Base-by-base conservation (phyloP, 495 filamentous ascomycete species). In the Aspergillus wentii region DNA sequence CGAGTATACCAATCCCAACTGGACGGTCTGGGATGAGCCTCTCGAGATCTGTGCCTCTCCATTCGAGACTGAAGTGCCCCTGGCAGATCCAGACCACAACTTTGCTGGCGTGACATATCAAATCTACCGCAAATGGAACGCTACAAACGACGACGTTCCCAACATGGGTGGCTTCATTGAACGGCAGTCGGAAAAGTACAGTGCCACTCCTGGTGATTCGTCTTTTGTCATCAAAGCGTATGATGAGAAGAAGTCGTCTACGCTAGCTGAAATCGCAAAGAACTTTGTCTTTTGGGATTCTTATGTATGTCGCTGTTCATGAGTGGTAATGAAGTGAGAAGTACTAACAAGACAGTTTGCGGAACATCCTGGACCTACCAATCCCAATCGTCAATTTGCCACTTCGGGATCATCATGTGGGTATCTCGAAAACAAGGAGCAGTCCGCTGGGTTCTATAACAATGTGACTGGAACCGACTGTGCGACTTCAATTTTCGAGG, bases 131-230 rank as follows among this genome's bases (percentile, higher is more conserved):
- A 68, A 62, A 43, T 69, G 61, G 61, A 49, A 65, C 13, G 54
- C 47, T 8, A 51, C 48, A 16, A 64, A 57, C 15, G 42, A 54
- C 20, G 65, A 68, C 40, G 46, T 50, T 3, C 62, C 64, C 33
- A 65, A 54, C 32, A 68, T 69, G 64, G 54, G 43, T 11, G 64
- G 65, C 34, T 69, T 66, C 36, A 54, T 69, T 31, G 61, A 66
- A 46, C 58, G 64, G 6, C 62, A 68, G 35, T 63, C 58, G n/a
- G 64, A 68, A 19, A 61, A 58, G 41, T 69, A 66, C 37, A 33
- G 40, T 14, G 49, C 56, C 14, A 65, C 62, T 23, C 65, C 64
- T 2, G 61, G 61, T 7, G 61, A 66, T 29, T 41, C 61, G 1
- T 38, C 56, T 1, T 66, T 63, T 33, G 62, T 65, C 26, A 68